Conservation (phyloP, 1,139 yeast genomes). For the Zygosaccharomyces pseudobailii region DNA sequence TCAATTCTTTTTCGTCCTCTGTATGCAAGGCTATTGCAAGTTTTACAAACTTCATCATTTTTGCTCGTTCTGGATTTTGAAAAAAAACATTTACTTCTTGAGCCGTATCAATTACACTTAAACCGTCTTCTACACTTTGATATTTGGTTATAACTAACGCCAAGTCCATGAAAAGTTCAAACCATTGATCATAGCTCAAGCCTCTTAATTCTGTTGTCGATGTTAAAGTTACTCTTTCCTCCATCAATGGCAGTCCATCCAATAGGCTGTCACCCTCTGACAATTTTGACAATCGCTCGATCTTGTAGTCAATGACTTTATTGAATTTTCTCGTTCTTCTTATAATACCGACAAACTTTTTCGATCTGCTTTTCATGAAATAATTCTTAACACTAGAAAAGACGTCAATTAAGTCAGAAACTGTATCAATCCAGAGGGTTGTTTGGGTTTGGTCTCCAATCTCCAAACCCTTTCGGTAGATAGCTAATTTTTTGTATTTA, state of each 20-base stretch:
- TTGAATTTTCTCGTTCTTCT: conserved; percentile 56
- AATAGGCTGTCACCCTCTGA: conserved; percentile 54
- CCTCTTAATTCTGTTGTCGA: conserved; percentile 62
- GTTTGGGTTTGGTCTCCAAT: conserved; percentile 58
- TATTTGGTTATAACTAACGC: conserved; percentile 60
- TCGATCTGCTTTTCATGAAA: conserved; percentile 69
- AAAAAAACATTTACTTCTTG: conserved; percentile 71
- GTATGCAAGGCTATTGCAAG: conserved; percentile 59
- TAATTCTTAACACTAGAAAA: conserved; percentile 73
- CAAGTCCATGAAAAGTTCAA: conserved; percentile 72
- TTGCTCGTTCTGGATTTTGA: conserved; percentile 53
- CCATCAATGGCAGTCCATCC: conserved; percentile 34
- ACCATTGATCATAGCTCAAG: conserved; percentile 74
- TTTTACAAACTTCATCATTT: conserved; percentile 57
- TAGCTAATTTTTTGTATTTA: conserved; percentile 56
- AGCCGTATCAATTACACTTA: conserved; percentile 67
- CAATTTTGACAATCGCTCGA: conserved; percentile 60
- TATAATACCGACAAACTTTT: conserved; percentile 64
- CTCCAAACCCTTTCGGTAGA: conserved; percentile 52
- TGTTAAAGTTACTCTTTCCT: conserved; percentile 39
- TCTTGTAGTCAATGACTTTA: conserved; percentile 64
- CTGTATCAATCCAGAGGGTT: conserved; percentile 78
- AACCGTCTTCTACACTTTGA: conserved; percentile 65
- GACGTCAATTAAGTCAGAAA: conserved; percentile 75
- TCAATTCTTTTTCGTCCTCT: conserved; percentile 48